Evolutionary conservation across 768 basidiomycete genomes (phyloP).

Genomic region (Termitomyces sp.): DNA sequence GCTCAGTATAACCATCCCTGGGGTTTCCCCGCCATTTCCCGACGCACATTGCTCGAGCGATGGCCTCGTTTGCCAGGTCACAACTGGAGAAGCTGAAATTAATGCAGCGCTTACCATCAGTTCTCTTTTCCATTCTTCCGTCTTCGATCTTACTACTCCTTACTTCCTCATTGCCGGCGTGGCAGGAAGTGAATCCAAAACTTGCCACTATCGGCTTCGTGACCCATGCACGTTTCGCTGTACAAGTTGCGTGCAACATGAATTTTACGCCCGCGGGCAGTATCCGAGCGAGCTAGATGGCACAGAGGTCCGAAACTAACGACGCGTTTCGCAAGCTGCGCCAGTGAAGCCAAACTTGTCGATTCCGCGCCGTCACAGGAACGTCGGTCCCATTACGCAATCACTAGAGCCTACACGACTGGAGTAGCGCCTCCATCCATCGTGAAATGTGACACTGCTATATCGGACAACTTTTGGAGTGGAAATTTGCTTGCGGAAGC

Average conservation of each 20-base stretch:
- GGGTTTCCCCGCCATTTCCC: slow-evolving; percentile 3
- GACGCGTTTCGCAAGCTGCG: slow-evolving; percentile 9
- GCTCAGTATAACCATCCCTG: slow-evolving; percentile 6
- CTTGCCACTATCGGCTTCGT: slow-evolving; percentile 11
- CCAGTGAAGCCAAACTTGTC: neutral
- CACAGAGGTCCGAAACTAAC: slow-evolving; percentile 12
- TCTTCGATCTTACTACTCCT: slow-evolving; percentile 8
- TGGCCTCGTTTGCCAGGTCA: slow-evolving; percentile 7
- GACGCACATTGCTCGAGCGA: slow-evolving; percentile 9
- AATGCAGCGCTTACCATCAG: slow-evolving; percentile 11
- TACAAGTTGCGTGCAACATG: slow-evolving; percentile 12
- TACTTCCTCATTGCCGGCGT: slow-evolving; percentile 13
- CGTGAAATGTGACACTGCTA: slow-evolving; percentile 11
- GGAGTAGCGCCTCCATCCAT: slow-evolving; percentile 10
- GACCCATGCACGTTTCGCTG: slow-evolving; percentile 10
- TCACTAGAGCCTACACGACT: neutral
- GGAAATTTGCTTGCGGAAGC: slow-evolving; percentile 6
- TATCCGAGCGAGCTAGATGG: slow-evolving; percentile 7
- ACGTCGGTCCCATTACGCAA: slow-evolving; percentile 1
- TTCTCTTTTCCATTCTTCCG: slow-evolving; percentile 5
- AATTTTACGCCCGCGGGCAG: slow-evolving; percentile 11
- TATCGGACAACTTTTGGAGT: slow-evolving; percentile 12
- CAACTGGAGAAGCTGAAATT: slow-evolving; percentile 10
- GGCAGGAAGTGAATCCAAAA: slow-evolving; percentile 10
- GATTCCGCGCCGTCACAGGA: slow-evolving; percentile 7